A percentile compares a stretch with the other conserved stretches of the same genome.
These are phyloP conservation scores for Phytophthora sojae DNA, from an alignment of 352 stramenopile species.

Conservation along the genomic window DNA sequence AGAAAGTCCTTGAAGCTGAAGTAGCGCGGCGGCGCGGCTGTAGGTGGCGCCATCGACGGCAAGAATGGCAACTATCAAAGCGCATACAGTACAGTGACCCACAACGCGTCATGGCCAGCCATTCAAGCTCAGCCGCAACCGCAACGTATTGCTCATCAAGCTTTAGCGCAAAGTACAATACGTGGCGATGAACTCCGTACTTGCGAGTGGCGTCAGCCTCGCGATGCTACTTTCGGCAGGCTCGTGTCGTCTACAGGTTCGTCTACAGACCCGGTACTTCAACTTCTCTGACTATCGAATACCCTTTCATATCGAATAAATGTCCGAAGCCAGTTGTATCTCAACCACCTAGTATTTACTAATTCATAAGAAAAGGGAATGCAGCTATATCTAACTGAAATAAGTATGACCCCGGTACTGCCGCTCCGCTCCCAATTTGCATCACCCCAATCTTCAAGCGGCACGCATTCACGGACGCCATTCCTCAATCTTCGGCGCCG, in stretches of 20 bases:
- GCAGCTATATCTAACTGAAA: too few species aligned
- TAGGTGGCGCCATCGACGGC: not conserved
- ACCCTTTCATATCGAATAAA: not conserved
- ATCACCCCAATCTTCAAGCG: not conserved
- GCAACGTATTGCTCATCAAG: conserved; percentile 30
- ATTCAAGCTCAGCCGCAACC: not conserved
- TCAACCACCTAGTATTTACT: not conserved
- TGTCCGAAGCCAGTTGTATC: not conserved
- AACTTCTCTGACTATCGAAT: not conserved
- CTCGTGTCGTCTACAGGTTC: not conserved
- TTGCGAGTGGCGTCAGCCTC: not conserved
- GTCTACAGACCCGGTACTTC: conserved; percentile 1
- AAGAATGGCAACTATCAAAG: conserved; percentile 11
- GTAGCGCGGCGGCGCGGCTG: conserved; percentile 31
- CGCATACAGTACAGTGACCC: conserved; percentile 18
- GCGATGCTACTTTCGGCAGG: not conserved
- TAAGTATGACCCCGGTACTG: not conserved
- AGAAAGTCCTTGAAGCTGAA: conserved; percentile 80
- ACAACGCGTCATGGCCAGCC: conserved; percentile 27
- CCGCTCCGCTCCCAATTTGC: conserved; percentile 4
- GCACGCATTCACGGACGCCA: conserved; percentile 11
- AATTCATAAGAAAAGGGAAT: not conserved
- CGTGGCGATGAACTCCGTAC: too few species aligned
- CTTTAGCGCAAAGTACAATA: too few species aligned
- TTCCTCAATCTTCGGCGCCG: conserved; percentile 19